Evolutionary conservation across 768 basidiomycete species (phyloP).

Genomic region (Suillus alpinus): DNA sequence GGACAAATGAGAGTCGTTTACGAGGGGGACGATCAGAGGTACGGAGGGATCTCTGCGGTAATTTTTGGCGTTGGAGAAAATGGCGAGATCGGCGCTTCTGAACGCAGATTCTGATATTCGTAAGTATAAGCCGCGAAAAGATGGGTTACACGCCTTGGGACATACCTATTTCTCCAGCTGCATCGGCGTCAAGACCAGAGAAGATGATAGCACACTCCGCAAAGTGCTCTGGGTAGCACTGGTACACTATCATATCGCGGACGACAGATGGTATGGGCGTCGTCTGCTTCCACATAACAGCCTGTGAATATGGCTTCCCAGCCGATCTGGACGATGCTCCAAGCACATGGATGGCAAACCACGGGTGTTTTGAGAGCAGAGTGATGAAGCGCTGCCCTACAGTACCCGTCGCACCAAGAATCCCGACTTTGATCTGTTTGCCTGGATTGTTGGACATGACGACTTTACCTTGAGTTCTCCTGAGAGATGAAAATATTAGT

Average conservation of each 20-base stretch:
- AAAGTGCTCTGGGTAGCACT: slow-evolving; percentile 79
- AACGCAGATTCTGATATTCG: slow-evolving; percentile 72
- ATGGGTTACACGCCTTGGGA: neutral
- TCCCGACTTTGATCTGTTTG: slow-evolving; percentile 53
- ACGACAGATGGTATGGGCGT: slow-evolving; percentile 68
- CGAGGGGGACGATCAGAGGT: slow-evolving; percentile 94
- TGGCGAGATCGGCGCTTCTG: slow-evolving; percentile 79
- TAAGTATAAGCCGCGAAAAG: slow-evolving; percentile 4
- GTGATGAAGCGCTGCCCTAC: slow-evolving; percentile 95
- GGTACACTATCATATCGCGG: slow-evolving; percentile 54
- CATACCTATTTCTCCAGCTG: slow-evolving; percentile 90
- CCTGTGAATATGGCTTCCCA: slow-evolving; percentile 72
- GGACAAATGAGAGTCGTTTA: slow-evolving; percentile 82
- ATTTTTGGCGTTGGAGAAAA: slow-evolving; percentile 98
- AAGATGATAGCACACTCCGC: slow-evolving; percentile 83
- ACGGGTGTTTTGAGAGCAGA: slow-evolving; percentile 84
- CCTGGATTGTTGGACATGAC: slow-evolving; percentile 20
- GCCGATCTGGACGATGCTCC: slow-evolving; percentile 89
- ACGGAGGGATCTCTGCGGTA: slow-evolving; percentile 89
- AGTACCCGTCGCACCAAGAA: slow-evolving; percentile 89
- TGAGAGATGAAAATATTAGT: neutral
- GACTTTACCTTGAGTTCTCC: slow-evolving; percentile 1
- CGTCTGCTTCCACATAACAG: slow-evolving; percentile 86
- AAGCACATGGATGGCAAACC: slow-evolving; percentile 82
- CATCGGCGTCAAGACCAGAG: slow-evolving; percentile 94